Percentiles rank a stretch among this genome's conserved stretches.
phyloP scores from a whole-genome alignment of 441 rosid genomes.

The Hura crepitans region DNA sequence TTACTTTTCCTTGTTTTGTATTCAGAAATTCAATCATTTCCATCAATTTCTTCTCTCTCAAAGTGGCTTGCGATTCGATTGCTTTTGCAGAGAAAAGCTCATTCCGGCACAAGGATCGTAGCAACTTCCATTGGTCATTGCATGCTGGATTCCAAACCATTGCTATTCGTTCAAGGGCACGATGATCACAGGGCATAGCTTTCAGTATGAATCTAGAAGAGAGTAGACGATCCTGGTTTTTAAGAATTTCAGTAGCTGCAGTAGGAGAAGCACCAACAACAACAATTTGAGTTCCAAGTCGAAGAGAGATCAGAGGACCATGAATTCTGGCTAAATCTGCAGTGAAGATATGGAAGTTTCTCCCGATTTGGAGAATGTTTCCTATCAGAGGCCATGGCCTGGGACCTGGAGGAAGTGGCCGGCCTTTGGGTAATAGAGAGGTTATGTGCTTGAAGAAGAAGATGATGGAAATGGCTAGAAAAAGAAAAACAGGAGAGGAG shows the following conservation, averaged over 20 bases:
- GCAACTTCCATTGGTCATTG: conserved; percentile 24
- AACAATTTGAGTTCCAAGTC: conserved; percentile 27
- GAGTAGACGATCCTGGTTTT: conserved; percentile 27
- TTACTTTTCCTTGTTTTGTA: conserved; percentile 21
- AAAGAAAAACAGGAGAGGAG: background rate
- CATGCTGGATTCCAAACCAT: conserved; percentile 24
- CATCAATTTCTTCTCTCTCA: conserved; percentile 26
- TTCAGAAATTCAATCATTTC: conserved; percentile 25
- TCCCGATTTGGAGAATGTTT: conserved; percentile 23
- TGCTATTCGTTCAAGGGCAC: conserved; percentile 2
- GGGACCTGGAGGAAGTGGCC: conserved; percentile 28
- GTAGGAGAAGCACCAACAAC: conserved; percentile 31
- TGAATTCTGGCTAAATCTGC: conserved; percentile 22
- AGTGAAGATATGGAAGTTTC: conserved; percentile 22
- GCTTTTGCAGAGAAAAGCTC: conserved; percentile 30
- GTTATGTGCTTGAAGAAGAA: background rate
- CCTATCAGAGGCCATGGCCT: conserved; percentile 29
- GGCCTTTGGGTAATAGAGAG: background rate
- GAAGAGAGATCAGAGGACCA: conserved; percentile 32
- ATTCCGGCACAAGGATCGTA: conserved; percentile 23
- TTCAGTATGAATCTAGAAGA: conserved; percentile 19
- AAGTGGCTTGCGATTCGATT: conserved; percentile 15
- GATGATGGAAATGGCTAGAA: background rate
- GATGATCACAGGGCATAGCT: background rate
- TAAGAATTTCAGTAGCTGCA: conserved; percentile 34